Base-by-base conservation (phyloP, 2,329 filamentous ascomycete genomes). In the Claviceps quebecensis region DNA sequence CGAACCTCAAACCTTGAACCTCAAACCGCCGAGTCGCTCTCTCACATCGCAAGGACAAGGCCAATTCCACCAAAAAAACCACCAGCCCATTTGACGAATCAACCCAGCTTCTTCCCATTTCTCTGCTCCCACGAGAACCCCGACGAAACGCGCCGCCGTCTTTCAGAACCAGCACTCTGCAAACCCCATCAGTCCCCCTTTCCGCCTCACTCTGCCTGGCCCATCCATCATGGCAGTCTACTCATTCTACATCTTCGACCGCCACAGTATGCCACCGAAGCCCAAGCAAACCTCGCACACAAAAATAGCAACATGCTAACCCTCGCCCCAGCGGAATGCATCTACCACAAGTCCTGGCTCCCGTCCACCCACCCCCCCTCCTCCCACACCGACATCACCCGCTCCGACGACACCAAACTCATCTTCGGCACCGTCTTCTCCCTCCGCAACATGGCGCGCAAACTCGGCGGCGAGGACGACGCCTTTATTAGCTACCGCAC, bases 181-280 rank as follows among this genome's bases (percentile, higher is more conserved):
- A 7, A 9, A 16, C 3, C 9, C 38, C 16, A 38, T 23, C 22
- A 47, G 9, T 4, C 22, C 19, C 19, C 19, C 19, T 23, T 16
- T 13, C 16, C 40, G 29, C 22, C 47, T 22, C 39, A 8, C 14
- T 26, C 26, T 16, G 40, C 29, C 50, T 16, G 48, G 2, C 19
- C 19, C 19, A 19, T 29, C 50, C 67, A 73, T 60, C 64, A 97
- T 98, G 93, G 83, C 86, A 55, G 86, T 97, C 68, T 97, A 94
- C 72, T 90, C 89, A 54, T 95, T 98, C 72, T 95, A 95, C 76
- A 96, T 98, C 65, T 98, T 98, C 67, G 93, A 98, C 72, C 85
- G 93, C 58, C 93, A 98, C 71, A 95, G 93, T 96, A 77, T 65
- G 79, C 47, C 17, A 3, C 17, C 6, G 5, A 5, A 34, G 17